phyloP scores from a whole-genome alignment of 331 rosid species.

The Ulmus americana region DNA sequence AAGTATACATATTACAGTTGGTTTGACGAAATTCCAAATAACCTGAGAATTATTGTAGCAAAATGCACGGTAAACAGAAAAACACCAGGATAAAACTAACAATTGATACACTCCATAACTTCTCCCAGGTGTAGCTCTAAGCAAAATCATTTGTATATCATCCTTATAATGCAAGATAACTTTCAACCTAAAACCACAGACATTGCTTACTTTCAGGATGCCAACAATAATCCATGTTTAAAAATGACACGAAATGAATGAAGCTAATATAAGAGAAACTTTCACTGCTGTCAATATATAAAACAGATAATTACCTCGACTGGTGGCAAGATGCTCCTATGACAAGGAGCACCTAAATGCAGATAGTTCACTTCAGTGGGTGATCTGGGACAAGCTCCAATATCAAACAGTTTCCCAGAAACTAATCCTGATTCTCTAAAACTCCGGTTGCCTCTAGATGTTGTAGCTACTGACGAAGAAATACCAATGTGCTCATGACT shows the following conservation, averaged over 20 bases:
- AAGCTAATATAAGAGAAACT: neutral
- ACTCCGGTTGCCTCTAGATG: slow-evolving; percentile 19
- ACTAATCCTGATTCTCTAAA: slow-evolving; percentile 25
- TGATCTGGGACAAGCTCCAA: slow-evolving; percentile 16
- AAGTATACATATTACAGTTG: neutral
- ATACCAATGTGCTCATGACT: slow-evolving; percentile 21
- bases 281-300: neutral
- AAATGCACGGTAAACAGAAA: neutral
- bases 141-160: neutral
- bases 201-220: neutral
- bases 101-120: neutral
- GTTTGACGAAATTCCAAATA: neutral
- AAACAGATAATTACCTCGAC: slow-evolving; percentile 39
- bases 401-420: slow-evolving; percentile 19
- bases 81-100: neutral
- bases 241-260: neutral
- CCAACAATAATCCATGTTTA: neutral
- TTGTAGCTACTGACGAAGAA: slow-evolving; percentile 24
- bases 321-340: slow-evolving; percentile 34
- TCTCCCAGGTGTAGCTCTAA: neutral
- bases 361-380: slow-evolving; percentile 18
- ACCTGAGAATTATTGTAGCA: neutral
- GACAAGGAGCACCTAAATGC: slow-evolving; percentile 19
- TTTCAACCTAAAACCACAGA: neutral
- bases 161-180: neutral